Evolutionary conservation across 345 rosid genomes (phyloP).

Genomic region (Eucalyptus pauciflora): DNA sequence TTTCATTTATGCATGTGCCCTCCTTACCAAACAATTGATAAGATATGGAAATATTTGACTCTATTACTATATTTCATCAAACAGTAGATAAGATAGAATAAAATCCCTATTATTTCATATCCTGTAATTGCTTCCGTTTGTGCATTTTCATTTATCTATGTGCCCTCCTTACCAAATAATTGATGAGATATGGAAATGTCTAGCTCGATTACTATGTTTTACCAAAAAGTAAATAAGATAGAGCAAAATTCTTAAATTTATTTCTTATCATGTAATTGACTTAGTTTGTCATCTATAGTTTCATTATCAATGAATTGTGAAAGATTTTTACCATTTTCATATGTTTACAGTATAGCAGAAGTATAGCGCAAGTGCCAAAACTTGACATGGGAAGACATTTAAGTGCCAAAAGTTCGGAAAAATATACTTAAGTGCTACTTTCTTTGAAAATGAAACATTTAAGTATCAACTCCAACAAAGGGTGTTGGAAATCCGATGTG

Average conservation of each 20-base stretch:
- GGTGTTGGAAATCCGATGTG: rapidly evolving
- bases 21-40: neutral
- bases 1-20: neutral
- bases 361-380: rapidly evolving
- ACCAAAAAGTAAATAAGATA: rapidly evolving
- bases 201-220: too few relatives aligned
- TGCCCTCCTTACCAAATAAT: neutral
- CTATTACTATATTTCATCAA: neutral
- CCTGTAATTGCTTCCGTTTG: rapidly evolving
- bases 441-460: too few relatives aligned
- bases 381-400: rapidly evolving
- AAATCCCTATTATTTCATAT: neutral
- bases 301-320: rapidly evolving
- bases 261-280: neutral
- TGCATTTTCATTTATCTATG: neutral
- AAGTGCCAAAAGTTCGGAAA: rapidly evolving
- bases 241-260: neutral
- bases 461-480: rapidly evolving
- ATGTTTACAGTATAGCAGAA: rapidly evolving
- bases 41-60: neutral
- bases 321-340: neutral
- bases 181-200: neutral
- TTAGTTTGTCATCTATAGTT: neutral
- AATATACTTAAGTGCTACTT: too few relatives aligned
- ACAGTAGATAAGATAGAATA: neutral